Evolutionary conservation across 2,329 filamentous ascomycete genomes (phyloP).

Genomic region (Neonectria coccinea): DNA sequence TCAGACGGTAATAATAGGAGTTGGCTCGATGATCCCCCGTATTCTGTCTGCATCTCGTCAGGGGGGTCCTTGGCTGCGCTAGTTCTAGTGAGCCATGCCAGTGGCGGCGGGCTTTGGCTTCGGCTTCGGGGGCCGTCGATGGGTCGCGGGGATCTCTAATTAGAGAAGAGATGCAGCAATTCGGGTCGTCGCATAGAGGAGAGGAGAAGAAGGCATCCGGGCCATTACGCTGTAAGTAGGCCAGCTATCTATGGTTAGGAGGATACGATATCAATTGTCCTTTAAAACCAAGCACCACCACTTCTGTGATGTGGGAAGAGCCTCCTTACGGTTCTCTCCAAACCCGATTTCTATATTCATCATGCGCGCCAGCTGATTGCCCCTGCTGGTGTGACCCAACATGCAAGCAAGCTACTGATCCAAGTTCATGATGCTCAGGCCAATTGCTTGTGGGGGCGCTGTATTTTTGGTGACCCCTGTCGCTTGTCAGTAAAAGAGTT

Average conservation of each 20-base stretch:
- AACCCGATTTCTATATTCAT: background rate
- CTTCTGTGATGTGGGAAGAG: background rate
- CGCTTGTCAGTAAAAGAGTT: background rate
- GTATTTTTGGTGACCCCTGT: background rate
- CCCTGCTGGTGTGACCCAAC: background rate
- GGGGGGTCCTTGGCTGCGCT: constrained; percentile 36
- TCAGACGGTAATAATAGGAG: constrained; percentile 39
- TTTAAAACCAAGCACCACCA: background rate
- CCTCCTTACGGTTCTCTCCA: background rate
- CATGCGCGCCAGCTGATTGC: constrained; percentile 1
- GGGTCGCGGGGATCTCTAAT: background rate
- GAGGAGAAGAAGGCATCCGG: background rate
- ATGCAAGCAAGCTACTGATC: background rate
- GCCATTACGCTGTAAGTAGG: no score
- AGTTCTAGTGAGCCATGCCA: constrained; percentile 35
- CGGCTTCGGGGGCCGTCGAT: background rate
- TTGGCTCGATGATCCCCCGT: constrained; percentile 33
- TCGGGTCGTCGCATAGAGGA: background rate
- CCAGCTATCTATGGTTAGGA: no score
- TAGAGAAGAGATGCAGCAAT: background rate
- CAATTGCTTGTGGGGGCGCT: background rate
- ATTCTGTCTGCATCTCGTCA: constrained; percentile 42
- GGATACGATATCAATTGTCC: background rate
- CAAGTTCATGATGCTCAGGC: constrained; percentile 10
- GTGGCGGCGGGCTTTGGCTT: background rate